Base-by-base conservation (phyloP, 352 stramenopile species). In the Phytopythium vexans region DNA sequence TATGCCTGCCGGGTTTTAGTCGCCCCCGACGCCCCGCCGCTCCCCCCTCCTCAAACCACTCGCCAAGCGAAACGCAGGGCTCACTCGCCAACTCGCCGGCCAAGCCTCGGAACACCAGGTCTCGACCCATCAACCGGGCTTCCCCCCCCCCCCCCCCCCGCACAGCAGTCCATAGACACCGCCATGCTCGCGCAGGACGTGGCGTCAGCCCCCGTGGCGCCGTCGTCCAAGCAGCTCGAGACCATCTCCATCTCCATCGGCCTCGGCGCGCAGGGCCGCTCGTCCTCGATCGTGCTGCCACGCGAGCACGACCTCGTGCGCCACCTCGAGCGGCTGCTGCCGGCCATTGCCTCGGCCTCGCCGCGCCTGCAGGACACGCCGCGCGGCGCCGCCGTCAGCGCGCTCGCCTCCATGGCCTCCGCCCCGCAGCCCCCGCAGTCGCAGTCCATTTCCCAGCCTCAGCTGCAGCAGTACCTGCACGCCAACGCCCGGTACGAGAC, bases 161-260 rank as follows among this genome's bases (percentile, higher is more conserved):
- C n/a, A n/a, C n/a, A n/a, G n/a, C n/a, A n/a, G n/a, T n/a, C n/a
- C n/a, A n/a, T n/a, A n/a, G n/a, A n/a, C n/a, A n/a, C n/a, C n/a
- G n/a, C n/a, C 12, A 48, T 48, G 42, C 42, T 48, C 42, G 42
- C 42, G 6, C 42, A 48, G 27, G 21, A 48, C 15, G 10, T 48
- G 16, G 12, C 42, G 16, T 4, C 42, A 21, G 16, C 16, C 42
- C 35, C 8, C 42, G 6, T 48, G 42, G 21, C 3, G 3, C 16
- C 42, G 16, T 21, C n/a, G n/a, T n/a, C 42, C 42, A 48, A 48
- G 42, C 12, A 48, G 16, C 42, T 48, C 40, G 70, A 81, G 53
- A 77, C 67, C 21, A 75, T 83, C 62, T 72, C 70, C 40, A 79
- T 79, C 62, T 80, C 73, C 34, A 76, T 84, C 40, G 70, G 65